phyloP scores from a whole-genome alignment of 179 eudicot genomes.

The Actinidia arguta region DNA sequence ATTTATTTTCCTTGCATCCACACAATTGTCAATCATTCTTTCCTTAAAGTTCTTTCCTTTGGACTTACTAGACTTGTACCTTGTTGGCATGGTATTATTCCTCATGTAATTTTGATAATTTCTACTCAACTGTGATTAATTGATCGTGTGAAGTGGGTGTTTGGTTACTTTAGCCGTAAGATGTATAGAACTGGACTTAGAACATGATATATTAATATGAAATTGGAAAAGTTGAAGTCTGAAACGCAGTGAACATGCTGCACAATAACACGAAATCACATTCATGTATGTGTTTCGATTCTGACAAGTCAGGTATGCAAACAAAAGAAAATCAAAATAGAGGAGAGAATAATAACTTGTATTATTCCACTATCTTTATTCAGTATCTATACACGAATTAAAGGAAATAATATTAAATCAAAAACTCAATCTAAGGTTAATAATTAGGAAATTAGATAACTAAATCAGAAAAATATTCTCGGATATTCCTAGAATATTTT shows the following conservation, averaged over 20 bases:
- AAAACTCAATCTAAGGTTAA: no score
- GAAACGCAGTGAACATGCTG: conserved; percentile 2
- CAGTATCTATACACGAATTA: no score
- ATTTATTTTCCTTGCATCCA: conserved; percentile 1
- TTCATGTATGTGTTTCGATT: background rate
- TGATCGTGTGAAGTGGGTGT: background rate
- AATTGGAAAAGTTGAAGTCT: background rate
- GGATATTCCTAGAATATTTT: no score
- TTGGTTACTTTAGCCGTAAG: background rate
- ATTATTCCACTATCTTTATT: no score
- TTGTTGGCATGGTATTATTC: background rate
- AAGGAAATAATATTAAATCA: no score
- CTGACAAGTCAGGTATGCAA: no score
- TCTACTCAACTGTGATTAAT: background rate
- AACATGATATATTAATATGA: background rate
- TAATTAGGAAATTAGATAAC: no score
- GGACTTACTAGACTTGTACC: background rate
- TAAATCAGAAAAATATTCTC: no score
- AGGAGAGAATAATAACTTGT: no score
- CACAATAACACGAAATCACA: background rate
- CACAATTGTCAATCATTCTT: background rate
- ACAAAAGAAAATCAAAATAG: no score
- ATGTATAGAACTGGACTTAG: background rate
- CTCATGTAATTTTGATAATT: background rate
- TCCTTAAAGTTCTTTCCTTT: background rate